phyloP scores from a whole-genome alignment of 805 yeast genomes.

The Metschnikowia peoriensis region DNA sequence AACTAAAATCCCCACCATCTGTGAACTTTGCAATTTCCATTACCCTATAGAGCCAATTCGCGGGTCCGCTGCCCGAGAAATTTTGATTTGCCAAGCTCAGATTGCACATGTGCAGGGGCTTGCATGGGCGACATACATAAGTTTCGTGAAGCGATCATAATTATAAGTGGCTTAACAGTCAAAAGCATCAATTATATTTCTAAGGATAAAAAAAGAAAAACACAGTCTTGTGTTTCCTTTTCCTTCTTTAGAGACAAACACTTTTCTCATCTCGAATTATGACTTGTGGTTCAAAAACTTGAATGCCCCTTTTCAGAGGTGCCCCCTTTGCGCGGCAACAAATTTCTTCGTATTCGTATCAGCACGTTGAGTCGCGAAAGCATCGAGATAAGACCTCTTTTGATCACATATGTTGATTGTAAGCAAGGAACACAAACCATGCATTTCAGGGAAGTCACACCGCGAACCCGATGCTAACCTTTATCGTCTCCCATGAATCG shows the following conservation, averaged over 20 bases:
- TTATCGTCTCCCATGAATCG: slow-evolving; percentile 21
- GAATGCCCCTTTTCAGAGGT: background rate
- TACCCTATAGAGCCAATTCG: background rate
- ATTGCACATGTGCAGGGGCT: background rate
- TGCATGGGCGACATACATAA: background rate
- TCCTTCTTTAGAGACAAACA: too few species aligned
- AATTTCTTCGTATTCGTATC: background rate
- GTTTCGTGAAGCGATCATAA: background rate
- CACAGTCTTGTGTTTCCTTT: background rate
- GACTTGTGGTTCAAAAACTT: too few species aligned
- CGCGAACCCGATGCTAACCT: slow-evolving; percentile 11
- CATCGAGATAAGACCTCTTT: background rate
- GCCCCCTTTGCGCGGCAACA: too few species aligned
- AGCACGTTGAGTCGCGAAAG: background rate
- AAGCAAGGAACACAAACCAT: too few species aligned
- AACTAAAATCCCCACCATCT: too few species aligned
- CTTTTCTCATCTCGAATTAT: too few species aligned
- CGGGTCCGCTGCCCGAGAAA: background rate
- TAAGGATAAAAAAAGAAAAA: background rate
- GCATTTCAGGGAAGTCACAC: background rate
- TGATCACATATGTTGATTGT: too few species aligned
- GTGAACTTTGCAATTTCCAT: background rate
- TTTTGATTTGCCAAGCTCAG: background rate
- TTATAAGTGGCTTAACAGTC: too few species aligned
- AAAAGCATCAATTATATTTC: too few species aligned